phyloP scores from a whole-genome alignment of 169 alveolate genomes.

The Plasmodium gallinaceum region DNA sequence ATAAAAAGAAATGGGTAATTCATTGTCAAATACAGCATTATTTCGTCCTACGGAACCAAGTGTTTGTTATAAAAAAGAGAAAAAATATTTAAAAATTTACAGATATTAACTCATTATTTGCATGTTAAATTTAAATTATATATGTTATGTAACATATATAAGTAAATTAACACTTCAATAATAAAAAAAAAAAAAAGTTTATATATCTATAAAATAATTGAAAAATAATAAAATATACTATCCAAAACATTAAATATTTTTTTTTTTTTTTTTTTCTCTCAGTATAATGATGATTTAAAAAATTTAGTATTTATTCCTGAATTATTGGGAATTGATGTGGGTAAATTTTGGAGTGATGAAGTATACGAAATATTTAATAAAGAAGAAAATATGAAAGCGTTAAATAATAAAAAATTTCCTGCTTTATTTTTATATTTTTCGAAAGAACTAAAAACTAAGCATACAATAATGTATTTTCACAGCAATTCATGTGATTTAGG shows the following conservation, averaged over 20 bases:
- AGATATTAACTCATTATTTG: no score
- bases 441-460: conserved; percentile 34
- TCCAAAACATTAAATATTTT: conserved; percentile 2
- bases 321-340: conserved; percentile 36
- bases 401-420: conserved; percentile 56
- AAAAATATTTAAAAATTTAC: no score
- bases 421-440: conserved; percentile 45
- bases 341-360: conserved; percentile 41
- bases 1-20: conserved; percentile 37
- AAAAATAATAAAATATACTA: no score
- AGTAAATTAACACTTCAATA: no score
- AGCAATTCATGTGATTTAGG: conserved; percentile 91
- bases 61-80: not conserved
- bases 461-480: conserved; percentile 68
- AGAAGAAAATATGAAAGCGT: conserved; percentile 65
- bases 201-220: no score
- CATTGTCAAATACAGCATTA: conserved; percentile 57
- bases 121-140: no score
- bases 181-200: no score
- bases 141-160: no score
- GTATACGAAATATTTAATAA: conserved; percentile 59
- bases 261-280: not conserved
- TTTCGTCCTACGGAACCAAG: conserved; percentile 75
- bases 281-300: conserved; percentile 65
- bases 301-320: conserved; percentile 59